Evolutionary conservation across 2,329 filamentous ascomycete species (phyloP).

Genomic region (Stachybotrys chartarum): DNA sequence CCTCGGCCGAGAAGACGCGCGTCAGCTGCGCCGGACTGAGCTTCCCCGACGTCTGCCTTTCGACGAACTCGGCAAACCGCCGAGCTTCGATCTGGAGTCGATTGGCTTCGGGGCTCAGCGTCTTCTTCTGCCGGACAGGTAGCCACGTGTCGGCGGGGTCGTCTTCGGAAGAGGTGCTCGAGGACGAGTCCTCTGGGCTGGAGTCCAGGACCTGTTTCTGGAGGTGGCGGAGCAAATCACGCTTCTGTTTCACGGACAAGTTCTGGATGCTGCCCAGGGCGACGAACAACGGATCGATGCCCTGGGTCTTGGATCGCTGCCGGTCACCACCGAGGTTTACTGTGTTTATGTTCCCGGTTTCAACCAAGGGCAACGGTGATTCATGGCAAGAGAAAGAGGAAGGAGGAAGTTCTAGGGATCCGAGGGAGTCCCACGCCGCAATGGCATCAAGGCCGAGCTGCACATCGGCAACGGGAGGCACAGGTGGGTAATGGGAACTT

Average conservation of each 20-base stretch:
- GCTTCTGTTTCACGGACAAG: conserved; percentile 12
- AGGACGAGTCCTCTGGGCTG: neutral
- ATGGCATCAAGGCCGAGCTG: neutral
- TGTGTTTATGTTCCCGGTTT: neutral
- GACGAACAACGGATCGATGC: conserved; percentile 3
- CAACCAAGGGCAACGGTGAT: neutral
- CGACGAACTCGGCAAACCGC: conserved; percentile 12
- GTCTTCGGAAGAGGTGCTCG: neutral
- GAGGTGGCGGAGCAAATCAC: conserved; percentile 11
- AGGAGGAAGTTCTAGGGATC: neutral
- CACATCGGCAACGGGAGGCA: neutral
- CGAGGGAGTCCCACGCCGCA: neutral
- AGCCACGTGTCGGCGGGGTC: neutral
- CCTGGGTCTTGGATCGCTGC: neutral
- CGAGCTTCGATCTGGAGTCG: conserved; percentile 2
- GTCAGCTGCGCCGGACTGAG: conserved; percentile 8
- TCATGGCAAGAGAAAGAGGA: neutral
- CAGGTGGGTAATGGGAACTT: too few relatives aligned
- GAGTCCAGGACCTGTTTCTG: conserved; percentile 8
- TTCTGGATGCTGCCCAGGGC: conserved; percentile 9
- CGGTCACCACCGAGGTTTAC: neutral
- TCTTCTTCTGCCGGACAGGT: neutral
- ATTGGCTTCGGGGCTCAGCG: neutral
- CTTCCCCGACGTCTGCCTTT: conserved; percentile 1
- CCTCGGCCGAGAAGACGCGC: conserved; percentile 9